Evolutionary conservation across 495 filamentous ascomycete species (phyloP).

Genomic region (Penicillium manginii): DNA sequence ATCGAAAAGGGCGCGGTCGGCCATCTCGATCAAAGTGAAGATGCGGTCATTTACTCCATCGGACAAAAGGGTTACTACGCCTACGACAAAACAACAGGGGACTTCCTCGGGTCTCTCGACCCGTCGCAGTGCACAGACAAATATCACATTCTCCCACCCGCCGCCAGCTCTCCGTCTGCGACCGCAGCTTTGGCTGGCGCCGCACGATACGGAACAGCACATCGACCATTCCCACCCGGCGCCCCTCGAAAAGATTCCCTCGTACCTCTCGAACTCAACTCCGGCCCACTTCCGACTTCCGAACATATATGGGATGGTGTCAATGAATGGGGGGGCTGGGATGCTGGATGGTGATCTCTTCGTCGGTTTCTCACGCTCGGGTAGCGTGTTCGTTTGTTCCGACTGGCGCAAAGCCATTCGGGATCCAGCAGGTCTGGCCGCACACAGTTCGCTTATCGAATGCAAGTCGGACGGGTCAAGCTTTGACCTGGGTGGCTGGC

Average conservation of each 20-base stretch:
- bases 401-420: slow-evolving; percentile 42
- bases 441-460: slow-evolving; percentile 35
- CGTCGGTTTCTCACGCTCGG: slow-evolving; percentile 42
- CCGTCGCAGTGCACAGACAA: slow-evolving; percentile 32
- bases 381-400: slow-evolving; percentile 43
- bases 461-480: slow-evolving; percentile 40
- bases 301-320: slow-evolving; percentile 34
- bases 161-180: slow-evolving; percentile 13
- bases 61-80: slow-evolving; percentile 40
- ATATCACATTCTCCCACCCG: slow-evolving; percentile 39
- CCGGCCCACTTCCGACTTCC: slow-evolving; percentile 33
- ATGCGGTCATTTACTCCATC: slow-evolving; percentile 45
- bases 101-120: slow-evolving; percentile 33
- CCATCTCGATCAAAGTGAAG: slow-evolving; percentile 42
- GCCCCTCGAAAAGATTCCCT: slow-evolving; percentile 28
- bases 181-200: slow-evolving; percentile 24
- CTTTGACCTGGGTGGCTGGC: slow-evolving; percentile 46
- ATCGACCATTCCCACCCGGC: slow-evolving; percentile 16
- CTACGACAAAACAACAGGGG: slow-evolving; percentile 36
- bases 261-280: slow-evolving; percentile 28
- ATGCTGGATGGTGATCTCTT: slow-evolving; percentile 43
- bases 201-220: slow-evolving; percentile 18
- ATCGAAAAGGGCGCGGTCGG: slow-evolving; percentile 41
- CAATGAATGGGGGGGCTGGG: slow-evolving; percentile 47
- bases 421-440: slow-evolving; percentile 22